phyloP scores from a whole-genome alignment of 345 rosid species.

The Capsella bursapastoris region DNA sequence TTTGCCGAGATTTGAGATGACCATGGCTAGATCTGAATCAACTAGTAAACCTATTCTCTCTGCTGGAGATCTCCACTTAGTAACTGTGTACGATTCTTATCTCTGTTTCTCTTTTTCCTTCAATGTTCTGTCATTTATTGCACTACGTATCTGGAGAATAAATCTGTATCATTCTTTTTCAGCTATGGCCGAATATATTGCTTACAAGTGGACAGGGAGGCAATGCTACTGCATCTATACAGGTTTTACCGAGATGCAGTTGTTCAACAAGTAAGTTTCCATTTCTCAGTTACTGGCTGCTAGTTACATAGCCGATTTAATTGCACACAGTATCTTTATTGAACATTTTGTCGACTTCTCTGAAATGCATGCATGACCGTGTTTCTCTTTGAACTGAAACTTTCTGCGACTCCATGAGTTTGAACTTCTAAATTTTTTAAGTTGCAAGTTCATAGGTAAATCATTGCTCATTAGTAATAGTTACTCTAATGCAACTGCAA shows the following conservation, averaged over 20 bases:
- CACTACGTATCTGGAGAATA: neutral
- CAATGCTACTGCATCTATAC: slow-evolving; percentile 89
- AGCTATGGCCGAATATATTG: slow-evolving; percentile 99
- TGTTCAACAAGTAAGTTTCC: slow-evolving; percentile 71
- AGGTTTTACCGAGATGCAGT: slow-evolving; percentile 98
- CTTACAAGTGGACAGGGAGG: slow-evolving; percentile 96
- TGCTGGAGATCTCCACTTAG: slow-evolving; percentile 81
- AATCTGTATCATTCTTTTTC: slow-evolving; percentile 40
- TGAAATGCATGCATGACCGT: slow-evolving; percentile 5
- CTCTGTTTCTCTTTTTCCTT: slow-evolving; percentile 26
- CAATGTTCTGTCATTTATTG: slow-evolving; percentile 2
- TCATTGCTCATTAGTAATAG: neutral
- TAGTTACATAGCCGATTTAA: slow-evolving; percentile 12
- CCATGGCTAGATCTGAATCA: slow-evolving; percentile 84
- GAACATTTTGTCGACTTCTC: slow-evolving; percentile 9
- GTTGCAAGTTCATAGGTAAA: neutral
- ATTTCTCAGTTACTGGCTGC: slow-evolving; percentile 25
- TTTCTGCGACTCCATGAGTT: slow-evolving; percentile 19
- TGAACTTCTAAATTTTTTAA: slow-evolving; percentile 3
- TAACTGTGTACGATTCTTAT: slow-evolving; percentile 70
- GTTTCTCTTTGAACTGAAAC: slow-evolving; percentile 20
- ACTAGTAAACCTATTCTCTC: slow-evolving; percentile 91
- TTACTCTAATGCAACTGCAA: neutral
- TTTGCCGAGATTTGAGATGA: slow-evolving; percentile 95
- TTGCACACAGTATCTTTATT: neutral